These are phyloP conservation scores for Yarrowia deformans DNA, from an alignment of 805 yeast genomes.

Conservation along the genomic window DNA sequence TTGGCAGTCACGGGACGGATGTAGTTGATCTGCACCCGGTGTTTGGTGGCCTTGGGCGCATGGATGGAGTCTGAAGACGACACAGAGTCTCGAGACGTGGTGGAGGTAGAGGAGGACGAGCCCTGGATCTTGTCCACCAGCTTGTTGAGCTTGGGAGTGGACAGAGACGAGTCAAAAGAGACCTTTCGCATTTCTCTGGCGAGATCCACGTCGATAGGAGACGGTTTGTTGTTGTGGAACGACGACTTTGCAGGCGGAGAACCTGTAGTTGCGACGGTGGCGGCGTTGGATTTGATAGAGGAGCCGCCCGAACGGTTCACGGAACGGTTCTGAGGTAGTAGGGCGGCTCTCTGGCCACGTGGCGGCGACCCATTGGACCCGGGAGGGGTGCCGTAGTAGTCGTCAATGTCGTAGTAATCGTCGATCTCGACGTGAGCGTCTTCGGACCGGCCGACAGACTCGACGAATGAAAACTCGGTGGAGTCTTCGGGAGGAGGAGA, in stretches of 20 bases:
- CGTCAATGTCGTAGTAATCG: conserved; percentile 31
- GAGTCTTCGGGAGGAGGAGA: conserved; percentile 6
- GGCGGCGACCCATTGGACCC: not conserved
- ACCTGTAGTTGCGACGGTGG: not conserved
- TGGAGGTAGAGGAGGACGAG: no score
- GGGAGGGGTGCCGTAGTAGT: conserved; percentile 25
- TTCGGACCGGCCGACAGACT: conserved; percentile 30
- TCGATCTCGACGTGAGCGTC: conserved; percentile 1
- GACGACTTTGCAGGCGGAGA: conserved; percentile 5
- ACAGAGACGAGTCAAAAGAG: conserved; percentile 27
- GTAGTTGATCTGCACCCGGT: conserved; percentile 22
- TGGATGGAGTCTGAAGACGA: conserved; percentile 18
- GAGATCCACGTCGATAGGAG: conserved; percentile 26
- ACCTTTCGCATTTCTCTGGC: conserved; percentile 25
- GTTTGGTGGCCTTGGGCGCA: conserved; percentile 20
- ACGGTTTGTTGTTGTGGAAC: conserved; percentile 19
- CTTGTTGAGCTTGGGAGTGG: conserved; percentile 29
- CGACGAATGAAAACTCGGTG: conserved; percentile 37
- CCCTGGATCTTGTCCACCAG: conserved; percentile 28
- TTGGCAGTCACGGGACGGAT: conserved; percentile 27
- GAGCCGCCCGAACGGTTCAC: not conserved
- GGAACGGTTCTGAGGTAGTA: not conserved
- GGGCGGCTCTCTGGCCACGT: not conserved
- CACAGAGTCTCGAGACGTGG: conserved; percentile 1
- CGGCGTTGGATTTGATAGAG: not conserved